Evolutionary conservation across 768 basidiomycete species (phyloP).

Genomic region (Kwoniella sp.): DNA sequence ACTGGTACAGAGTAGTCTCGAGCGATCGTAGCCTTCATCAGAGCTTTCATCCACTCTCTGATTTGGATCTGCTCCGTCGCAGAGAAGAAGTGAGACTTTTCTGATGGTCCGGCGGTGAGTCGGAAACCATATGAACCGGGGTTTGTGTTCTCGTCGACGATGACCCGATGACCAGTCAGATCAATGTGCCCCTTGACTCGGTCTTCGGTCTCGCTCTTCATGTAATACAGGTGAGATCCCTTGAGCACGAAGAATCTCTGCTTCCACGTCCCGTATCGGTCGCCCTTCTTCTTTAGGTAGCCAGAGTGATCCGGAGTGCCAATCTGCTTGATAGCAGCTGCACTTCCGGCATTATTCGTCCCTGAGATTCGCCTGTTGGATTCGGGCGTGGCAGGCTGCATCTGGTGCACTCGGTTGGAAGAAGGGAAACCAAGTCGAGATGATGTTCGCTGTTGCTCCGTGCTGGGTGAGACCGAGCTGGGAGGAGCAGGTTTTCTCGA

Average conservation of each 20-base stretch:
- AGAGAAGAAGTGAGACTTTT: conserved; percentile 87
- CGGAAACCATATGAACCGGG: conserved; percentile 94
- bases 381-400: conserved; percentile 43
- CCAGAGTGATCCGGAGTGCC: conserved; percentile 86
- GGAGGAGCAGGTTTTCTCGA: conserved; percentile 74
- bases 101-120: conserved; percentile 76
- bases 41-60: conserved; percentile 99
- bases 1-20: conserved; percentile 92
- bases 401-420: conserved; percentile 34
- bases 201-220: conserved; percentile 84
- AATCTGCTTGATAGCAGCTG: conserved; percentile 82
- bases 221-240: conserved; percentile 83
- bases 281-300: conserved; percentile 95
- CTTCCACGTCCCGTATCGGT: conserved; percentile 92
- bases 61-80: conserved; percentile 81
- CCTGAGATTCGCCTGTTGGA: conserved; percentile 17
- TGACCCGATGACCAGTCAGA: conserved; percentile 85
- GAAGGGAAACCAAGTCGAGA: conserved; percentile 25
- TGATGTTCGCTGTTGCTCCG: conserved; percentile 24
- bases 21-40: conserved; percentile 97
- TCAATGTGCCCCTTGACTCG: conserved; percentile 97
- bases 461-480: conserved; percentile 25
- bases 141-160: conserved; percentile 86
- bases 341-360: conserved; percentile 16
- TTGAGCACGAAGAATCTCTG: conserved; percentile 86